Evolutionary conservation across 345 rosid species (phyloP), one percentile per base, ranked within the genome.

Genomic region (Carallia pectinifolia): DNA sequence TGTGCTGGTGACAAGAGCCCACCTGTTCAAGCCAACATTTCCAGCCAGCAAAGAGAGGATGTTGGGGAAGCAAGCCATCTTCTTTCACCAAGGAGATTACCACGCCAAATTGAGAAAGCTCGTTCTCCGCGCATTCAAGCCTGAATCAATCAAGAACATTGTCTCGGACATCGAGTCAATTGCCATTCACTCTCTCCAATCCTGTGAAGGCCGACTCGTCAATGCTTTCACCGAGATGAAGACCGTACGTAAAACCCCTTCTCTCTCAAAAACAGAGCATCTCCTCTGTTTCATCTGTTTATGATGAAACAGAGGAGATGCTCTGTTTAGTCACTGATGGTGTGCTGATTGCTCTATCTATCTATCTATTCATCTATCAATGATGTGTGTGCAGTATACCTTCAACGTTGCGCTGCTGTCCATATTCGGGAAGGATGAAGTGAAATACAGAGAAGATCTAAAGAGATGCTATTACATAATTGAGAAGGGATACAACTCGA

Each of bases 401-500:
- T 89, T 92, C 87, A 87, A 90, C 80, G 96, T 90, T 27, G 93
- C 95, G 15, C 58, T 90, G 6, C 90, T 85, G 1, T 90, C 95
- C 5, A 89, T 93, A 64, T 87, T 93, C n/a, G 97, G 97, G 34
- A 83, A 84, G 62, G 95, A 90, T 59, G 90, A 81, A 39, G 80
- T 79, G 16, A 50, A 79, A 2, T 87, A 87, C 87, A 75, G 92
- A 72, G 93, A 87, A 60, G 97, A 95, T 74, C 88, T 92, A 47
- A 92, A 90, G 74, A 76, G 85, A 69, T 89, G 93, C 60, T 95
- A 95, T 82, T 90, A 91, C 88, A 78, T 89, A 79, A 92, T 95
- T 9, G 99, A 95, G 70, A 83, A 89, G 68, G 99, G 97, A 0
- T 95, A 95, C 87, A 95, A 95, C 71, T 95, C 99, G n/a, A 89